These are phyloP conservation scores for Mrakia hoshinonis DNA, from an alignment of 768 basidiomycete genomes.

Conservation along the genomic window DNA sequence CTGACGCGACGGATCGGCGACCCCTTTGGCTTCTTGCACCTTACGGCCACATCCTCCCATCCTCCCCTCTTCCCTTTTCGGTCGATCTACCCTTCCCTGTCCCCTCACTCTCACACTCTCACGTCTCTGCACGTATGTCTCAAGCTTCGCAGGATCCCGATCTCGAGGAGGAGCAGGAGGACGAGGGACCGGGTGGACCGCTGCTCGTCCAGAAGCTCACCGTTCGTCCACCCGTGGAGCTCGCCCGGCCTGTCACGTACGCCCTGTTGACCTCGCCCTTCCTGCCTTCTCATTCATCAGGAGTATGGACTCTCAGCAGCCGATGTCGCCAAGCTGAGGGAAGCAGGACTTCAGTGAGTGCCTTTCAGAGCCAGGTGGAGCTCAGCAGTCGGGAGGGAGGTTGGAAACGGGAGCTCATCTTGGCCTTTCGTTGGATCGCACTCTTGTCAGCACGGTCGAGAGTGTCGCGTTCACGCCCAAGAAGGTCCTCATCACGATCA, in stretches of 20 bases:
- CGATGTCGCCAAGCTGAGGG: slow-evolving; percentile 89
- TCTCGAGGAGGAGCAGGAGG: slow-evolving; percentile 12
- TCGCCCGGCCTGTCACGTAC: background rate
- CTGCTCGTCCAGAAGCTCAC: slow-evolving; percentile 65
- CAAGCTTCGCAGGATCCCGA: slow-evolving; percentile 6
- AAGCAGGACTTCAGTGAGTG: slow-evolving; percentile 64
- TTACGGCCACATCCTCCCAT: background rate
- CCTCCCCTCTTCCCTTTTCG: background rate
- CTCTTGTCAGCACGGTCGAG: slow-evolving; percentile 59
- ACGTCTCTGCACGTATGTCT: background rate
- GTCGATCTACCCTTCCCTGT: background rate
- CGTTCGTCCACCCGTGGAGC: slow-evolving; percentile 33
- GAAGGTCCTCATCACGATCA: slow-evolving; percentile 79
- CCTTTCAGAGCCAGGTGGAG: background rate
- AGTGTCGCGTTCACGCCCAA: slow-evolving; percentile 94
- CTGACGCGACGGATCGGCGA: background rate
- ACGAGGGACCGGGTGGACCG: slow-evolving; percentile 60
- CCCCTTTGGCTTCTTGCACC: background rate
- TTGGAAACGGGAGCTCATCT: background rate
- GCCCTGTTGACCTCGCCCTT: background rate
- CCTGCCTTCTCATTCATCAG: slow-evolving; percentile 40
- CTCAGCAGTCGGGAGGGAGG: background rate
- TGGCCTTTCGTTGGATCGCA: background rate
- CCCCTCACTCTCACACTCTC: background rate
- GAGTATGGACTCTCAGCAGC: slow-evolving; percentile 81